Base-by-base conservation (phyloP, 2,329 filamentous ascomycete genomes). In the Cryphonectria radicalis region DNA sequence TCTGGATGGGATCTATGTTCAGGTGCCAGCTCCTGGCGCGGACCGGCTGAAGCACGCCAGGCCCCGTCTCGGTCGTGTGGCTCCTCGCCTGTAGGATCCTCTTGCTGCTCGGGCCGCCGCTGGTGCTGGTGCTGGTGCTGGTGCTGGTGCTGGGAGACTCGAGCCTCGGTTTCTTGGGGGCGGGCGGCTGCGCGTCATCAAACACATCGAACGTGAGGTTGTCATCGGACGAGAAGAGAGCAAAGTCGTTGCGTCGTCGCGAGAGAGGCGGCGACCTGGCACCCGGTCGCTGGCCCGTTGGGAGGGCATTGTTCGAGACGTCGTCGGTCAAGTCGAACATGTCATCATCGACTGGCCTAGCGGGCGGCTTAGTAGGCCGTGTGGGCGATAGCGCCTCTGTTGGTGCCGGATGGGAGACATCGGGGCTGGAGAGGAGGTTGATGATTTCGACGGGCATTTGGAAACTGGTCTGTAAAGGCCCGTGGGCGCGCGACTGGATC, bases 221-320 rank as follows among this genome's bases (percentile, higher is more conserved):
- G 7, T 66, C 62, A 60, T 85, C 84, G 64, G 82, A 80, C 0
- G 79, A 81, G 14, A 81, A 73, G 66, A 80, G 80, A n/a, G 80
- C 71, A 37, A 80, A 78, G 62, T 77, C 64, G 28, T 76, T 70
- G 40, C 4, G 17, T 2, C 42, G 66, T 3, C 63, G 57, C 3
- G 50, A 17, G 22, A n/a, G 60, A 43, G 40, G 60, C 40, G 40
- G 60, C 40, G 40, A 32, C n/a, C 19, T 57, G 43, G 14, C 50
- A 66, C 10, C 40, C 19, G 19, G 14, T 37, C 14, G 64, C 37
- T 35, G 8, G 11, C 37, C 32, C 10, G n/a, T 14, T 32, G 32
- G 32, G 2, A 32, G 37, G 40, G 53, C 66, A 62, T 67, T 53
- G 0, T 73, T 73, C 32, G 74, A 28, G 32, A 75, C 71, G 42